Percentiles rank a stretch among this genome's conserved stretches.
phyloP scores from a whole-genome alignment of 208 protist genomes.

The Acanthamoeba pearcei region DNA sequence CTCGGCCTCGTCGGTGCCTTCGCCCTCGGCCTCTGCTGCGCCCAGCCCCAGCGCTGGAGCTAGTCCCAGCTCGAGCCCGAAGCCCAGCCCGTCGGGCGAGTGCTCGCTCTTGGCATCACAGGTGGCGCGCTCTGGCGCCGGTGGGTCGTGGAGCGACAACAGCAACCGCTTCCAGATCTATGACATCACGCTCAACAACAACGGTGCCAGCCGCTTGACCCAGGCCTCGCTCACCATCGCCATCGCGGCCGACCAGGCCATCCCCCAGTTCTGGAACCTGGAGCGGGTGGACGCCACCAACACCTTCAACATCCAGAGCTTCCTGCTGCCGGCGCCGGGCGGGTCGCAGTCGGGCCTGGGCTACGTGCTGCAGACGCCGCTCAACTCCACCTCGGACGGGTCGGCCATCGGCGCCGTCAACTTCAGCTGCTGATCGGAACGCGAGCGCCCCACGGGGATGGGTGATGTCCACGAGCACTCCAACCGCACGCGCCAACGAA shows the following conservation, averaged over 20 bases:
- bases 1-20: not conserved
- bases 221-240: not conserved
- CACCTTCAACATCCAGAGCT: not conserved
- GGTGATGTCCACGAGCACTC: too few relatives aligned
- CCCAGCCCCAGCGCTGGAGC: not conserved
- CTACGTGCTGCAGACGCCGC: conserved; percentile 31
- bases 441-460: too few relatives aligned
- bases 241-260: not conserved
- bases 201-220: not conserved
- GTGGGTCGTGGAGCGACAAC: conserved; percentile 35
- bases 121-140: not conserved
- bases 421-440: not conserved
- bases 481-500: too few relatives aligned
- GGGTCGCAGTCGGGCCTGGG: not conserved
- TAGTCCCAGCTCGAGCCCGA: not conserved
- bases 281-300: not conserved
- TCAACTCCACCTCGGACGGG: not conserved
- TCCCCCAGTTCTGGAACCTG: conserved; percentile 48
- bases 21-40: not conserved
- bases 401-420: not conserved
- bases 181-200: conserved; percentile 16
- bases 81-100: not conserved
- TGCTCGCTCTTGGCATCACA: not conserved
- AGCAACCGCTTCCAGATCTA: conserved; percentile 26
- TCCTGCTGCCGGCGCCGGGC: not conserved